phyloP scores from a whole-genome alignment of 345 rosid species.

The Gossypioides kirkii region DNA sequence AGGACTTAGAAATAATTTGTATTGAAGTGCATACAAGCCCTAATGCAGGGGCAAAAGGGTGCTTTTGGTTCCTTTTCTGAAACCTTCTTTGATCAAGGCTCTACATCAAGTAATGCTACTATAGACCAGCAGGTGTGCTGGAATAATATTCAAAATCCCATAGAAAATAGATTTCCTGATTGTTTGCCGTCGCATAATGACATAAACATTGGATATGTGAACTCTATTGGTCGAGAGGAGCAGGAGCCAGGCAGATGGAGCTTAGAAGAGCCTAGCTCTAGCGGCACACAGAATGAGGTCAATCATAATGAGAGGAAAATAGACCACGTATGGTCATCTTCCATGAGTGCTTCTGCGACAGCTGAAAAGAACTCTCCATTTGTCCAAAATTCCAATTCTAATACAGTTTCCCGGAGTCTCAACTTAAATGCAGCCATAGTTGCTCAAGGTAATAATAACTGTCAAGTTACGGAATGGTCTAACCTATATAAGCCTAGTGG shows the following conservation, averaged over 20 bases:
- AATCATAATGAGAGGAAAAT: slow-evolving; percentile 35
- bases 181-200: slow-evolving; percentile 43
- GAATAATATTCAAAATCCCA: slow-evolving; percentile 51
- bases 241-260: slow-evolving; percentile 42
- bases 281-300: slow-evolving; percentile 36
- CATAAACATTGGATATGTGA: slow-evolving; percentile 28
- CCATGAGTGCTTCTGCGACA: slow-evolving; percentile 22
- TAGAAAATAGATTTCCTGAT: slow-evolving; percentile 39
- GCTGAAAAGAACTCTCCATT: slow-evolving; percentile 38
- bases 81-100: slow-evolving; percentile 68
- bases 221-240: slow-evolving; percentile 48
- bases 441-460: slow-evolving; percentile 37
- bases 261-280: slow-evolving; percentile 48
- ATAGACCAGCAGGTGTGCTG: slow-evolving; percentile 61
- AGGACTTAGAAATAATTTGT: slow-evolving; percentile 9
- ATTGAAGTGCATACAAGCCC: slow-evolving; percentile 23
- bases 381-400: slow-evolving; percentile 37
- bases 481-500: slow-evolving; percentile 33
- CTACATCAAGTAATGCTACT: slow-evolving; percentile 54
- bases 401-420: slow-evolving; percentile 36
- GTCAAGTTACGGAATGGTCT: slow-evolving; percentile 38
- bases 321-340: slow-evolving; percentile 39
- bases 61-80: slow-evolving; percentile 67
- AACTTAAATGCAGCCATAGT: slow-evolving; percentile 52
- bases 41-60: slow-evolving; percentile 88